A percentile compares a stretch with the other conserved stretches of the same genome.
Evolutionary conservation across 148 eudicot genomes (phyloP).

Genomic region (Persicaria tinctoria): DNA sequence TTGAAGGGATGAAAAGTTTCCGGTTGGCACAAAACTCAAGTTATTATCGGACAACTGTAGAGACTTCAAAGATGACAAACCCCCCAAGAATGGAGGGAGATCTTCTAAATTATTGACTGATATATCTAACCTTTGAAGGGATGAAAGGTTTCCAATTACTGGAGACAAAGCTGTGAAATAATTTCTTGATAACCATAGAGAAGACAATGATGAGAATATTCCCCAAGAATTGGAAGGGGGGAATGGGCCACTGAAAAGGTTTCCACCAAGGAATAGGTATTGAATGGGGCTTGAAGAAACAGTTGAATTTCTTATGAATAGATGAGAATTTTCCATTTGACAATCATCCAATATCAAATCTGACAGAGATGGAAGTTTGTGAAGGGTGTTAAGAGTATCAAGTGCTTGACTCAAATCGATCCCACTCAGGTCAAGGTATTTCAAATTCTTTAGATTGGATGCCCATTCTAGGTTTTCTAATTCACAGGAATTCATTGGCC

Average conservation of each 20-base stretch:
- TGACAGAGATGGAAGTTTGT: no score
- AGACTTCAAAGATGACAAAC: no score
- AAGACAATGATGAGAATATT: neutral
- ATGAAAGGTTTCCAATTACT: constrained; percentile 1
- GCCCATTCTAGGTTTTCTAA: no score
- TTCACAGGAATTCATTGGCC: no score
- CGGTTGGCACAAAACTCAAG: no score
- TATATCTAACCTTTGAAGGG: neutral
- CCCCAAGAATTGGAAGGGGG: no score
- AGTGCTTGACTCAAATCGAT: no score
- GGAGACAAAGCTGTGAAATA: neutral
- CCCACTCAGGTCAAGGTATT: no score
- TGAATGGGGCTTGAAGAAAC: neutral
- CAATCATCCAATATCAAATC: neutral
- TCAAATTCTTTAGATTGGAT: no score
- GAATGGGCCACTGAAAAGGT: constrained; percentile 6
- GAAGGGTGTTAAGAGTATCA: no score
- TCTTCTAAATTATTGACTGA: neutral
- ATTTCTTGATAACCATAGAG: neutral
- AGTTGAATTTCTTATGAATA: neutral
- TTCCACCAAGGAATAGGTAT: neutral
- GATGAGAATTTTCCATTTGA: neutral
- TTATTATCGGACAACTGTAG: no score
- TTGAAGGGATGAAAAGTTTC: no score
- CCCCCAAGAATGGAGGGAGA: constrained; percentile 10